Base-by-base conservation (phyloP, 106 monocot species). In the Acorus calamus region DNA sequence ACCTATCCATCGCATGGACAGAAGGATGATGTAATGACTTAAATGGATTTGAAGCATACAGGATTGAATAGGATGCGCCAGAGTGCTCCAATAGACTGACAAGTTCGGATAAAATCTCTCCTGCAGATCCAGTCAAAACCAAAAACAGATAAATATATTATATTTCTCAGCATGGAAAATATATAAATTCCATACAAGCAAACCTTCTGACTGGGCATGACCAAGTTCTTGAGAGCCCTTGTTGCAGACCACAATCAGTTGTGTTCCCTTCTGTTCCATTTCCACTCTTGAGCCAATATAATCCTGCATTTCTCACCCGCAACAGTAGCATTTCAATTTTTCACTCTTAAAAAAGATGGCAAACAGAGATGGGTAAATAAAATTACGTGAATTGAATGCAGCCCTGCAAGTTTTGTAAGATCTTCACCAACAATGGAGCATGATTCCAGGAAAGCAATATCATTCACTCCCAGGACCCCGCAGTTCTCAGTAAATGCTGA, bases 201-300 rank as follows among this genome's bases (percentile, higher is more conserved):
- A 44, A 88, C 88, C 88, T 74, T 93, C 93, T 57, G 80, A 76
- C 56, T 70, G 62, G 56, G 47, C 56, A 56, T 66, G 13, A 6
- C 73, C 63, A 46, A 62, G 11, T 50, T 86, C 67, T 62, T 81
- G 28, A 48, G 71, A 58, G 49, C 12, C 62, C 7, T 53, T 73
- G 59, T 69, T 67, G 57, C 84, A 90, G 74, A 79, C 80, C 54
- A 94, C 62, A 69, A 94, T 74, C 53, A 94, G 51, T 69, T 87
- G 80, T 42, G 80, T 78, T 41, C 61, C 66, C 63, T 54, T 64
- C 14, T 43, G 62, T 10, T 58, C 64, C 3, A 53, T 62, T 73
- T 77, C 75, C 66, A 52, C 78, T 61, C 65, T 81, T 72, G 70
- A 69, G 57, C 64, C 66, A 53, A 94, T 59, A 75, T 77, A 74